phyloP scores from a whole-genome alignment of 2,329 filamentous ascomycete species.

The Setomelanomma holmii region DNA sequence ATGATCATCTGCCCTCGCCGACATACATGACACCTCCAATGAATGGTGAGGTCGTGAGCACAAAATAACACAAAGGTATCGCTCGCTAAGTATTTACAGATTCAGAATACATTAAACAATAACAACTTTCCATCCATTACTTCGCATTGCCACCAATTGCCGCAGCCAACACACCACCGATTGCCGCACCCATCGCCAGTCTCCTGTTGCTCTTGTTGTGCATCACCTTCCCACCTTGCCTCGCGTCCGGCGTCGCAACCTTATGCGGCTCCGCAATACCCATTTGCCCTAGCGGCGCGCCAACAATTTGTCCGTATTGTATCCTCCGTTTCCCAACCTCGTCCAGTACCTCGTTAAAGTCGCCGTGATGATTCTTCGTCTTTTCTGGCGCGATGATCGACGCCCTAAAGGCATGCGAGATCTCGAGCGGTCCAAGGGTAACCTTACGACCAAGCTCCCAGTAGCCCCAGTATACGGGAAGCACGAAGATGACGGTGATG shows the following conservation, averaged over 20 bases:
- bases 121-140: neutral
- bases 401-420: conserved; percentile 44
- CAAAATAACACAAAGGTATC: neutral
- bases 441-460: conserved; percentile 47
- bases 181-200: conserved; percentile 15
- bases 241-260: conserved; percentile 9
- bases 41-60: neutral
- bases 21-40: too few relatives aligned
- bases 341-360: conserved; percentile 27
- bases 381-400: conserved; percentile 25
- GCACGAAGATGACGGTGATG: conserved; percentile 39
- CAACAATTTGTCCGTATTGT: conserved; percentile 25
- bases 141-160: conserved; percentile 12
- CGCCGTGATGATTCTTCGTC: conserved; percentile 25
- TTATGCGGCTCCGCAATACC: conserved; percentile 27
- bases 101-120: neutral
- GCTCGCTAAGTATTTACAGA: neutral
- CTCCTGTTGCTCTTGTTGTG: conserved; percentile 4
- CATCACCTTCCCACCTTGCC: conserved; percentile 2
- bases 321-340: conserved; percentile 28
- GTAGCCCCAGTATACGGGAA: conserved; percentile 46
- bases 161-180: conserved; percentile 20
- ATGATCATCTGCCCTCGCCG: too few relatives aligned
- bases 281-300: conserved; percentile 27
- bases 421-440: conserved; percentile 45